Evolutionary conservation across 441 rosid species (phyloP).

Genomic region (Adansonia gregorii): DNA sequence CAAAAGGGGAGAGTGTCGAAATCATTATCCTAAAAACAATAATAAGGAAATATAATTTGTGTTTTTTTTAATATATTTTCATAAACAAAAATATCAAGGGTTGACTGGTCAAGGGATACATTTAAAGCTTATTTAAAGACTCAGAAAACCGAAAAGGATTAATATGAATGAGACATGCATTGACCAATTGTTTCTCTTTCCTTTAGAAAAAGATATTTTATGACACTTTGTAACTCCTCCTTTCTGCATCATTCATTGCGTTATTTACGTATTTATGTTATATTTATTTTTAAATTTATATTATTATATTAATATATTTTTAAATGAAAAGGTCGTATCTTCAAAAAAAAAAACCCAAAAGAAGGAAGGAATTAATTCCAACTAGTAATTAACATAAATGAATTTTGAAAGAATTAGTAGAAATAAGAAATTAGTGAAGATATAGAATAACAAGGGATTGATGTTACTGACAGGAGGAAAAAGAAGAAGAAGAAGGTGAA

Average conservation of each 20-base stretch:
- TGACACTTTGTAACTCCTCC: background rate
- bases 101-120: constrained; percentile 54
- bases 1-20: too few species aligned
- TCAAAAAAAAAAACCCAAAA: background rate
- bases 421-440: background rate
- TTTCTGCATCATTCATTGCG: background rate
- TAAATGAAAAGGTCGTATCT: too few species aligned
- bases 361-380: background rate
- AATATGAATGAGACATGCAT: constrained; percentile 44
- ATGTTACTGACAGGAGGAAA: background rate
- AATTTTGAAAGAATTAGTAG: constrained; percentile 26
- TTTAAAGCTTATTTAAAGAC: constrained; percentile 34
- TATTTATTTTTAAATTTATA: too few species aligned
- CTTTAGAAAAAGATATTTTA: constrained; percentile 28
- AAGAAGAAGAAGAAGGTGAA: constrained; percentile 31
- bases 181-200: constrained; percentile 37
- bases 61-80: too few species aligned
- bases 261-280: background rate
- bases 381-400: background rate
- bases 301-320: background rate
- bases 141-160: constrained; percentile 23
- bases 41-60: background rate
- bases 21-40: too few species aligned
- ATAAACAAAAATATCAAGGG: constrained; percentile 20
- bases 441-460: background rate